Base-by-base conservation (phyloP, 163 green algal species). In the Chlorella variabilis region DNA sequence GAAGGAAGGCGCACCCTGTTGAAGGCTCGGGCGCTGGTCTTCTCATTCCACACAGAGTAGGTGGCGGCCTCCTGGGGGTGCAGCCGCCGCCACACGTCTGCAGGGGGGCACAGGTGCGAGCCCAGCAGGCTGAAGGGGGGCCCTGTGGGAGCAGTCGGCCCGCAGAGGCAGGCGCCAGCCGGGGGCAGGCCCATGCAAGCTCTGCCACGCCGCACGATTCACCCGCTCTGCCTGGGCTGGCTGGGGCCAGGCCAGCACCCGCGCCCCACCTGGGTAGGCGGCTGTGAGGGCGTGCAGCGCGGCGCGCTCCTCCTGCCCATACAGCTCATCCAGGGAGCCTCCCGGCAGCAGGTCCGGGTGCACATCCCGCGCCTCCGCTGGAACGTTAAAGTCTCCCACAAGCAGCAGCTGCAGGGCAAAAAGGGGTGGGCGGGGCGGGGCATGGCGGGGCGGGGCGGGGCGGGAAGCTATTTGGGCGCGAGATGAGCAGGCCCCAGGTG, bases 351-450 rank as follows among this genome's bases (percentile, higher is more conserved):
- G 81, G 18, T 80, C 66, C 2, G 80, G 33, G 70, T 95, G 88
- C 41, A 95, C 84, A 78, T 97, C 94, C 31, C 68, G 54, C 15
- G 75, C 77, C 51, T 88, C 80, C 3, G 80, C 78, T 11, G 91
- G 87, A 0, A 97, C 66, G 74, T 97, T 97, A 49, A 97, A 88
- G 78, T 97, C 94, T 2, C 94, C 93, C 45, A 97, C 93, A 23
- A 93, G 36, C 23, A 97, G 71, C 1, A 97, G 88, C 92, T 95
- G 88, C 31, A 33, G 0, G 41, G 9, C 36, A 59, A 18, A 63
- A 63, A 29, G 18, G 18, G 54, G 54, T 29, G 23, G 54, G 54
- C 69, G 54, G 31, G n/a, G n/a, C n/a, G n/a, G n/a, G n/a, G n/a
- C n/a, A n/a, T n/a, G n/a, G n/a, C n/a, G n/a, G n/a, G n/a, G n/a